These are phyloP conservation scores for Cladosporium halotolerans DNA, from an alignment of 2,329 filamentous ascomycete genomes.

Conservation along the genomic window DNA sequence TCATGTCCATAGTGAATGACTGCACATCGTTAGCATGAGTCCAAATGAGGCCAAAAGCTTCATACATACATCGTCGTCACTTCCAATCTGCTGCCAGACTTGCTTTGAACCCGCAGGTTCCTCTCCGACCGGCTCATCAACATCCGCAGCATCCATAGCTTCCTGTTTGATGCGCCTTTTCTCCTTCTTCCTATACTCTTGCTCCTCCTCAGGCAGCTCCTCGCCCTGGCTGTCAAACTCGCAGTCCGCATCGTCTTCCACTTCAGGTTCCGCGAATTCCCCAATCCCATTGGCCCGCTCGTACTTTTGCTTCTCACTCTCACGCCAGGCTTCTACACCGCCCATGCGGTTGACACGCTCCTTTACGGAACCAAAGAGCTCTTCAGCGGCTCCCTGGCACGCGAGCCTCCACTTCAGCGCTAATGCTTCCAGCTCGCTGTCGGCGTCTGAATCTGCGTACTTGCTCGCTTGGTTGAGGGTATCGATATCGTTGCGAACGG, in stretches of 20 bases:
- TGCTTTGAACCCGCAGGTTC: constrained; percentile 30
- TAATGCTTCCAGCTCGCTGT: constrained; percentile 51
- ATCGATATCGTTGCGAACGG: constrained; percentile 44
- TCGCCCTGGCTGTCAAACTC: constrained; percentile 30
- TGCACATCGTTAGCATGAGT: constrained; percentile 23
- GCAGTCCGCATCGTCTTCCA: constrained; percentile 32
- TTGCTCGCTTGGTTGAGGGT: constrained; percentile 47
- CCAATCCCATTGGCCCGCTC: constrained; percentile 24
- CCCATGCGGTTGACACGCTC: constrained; percentile 59
- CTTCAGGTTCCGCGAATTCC: constrained; percentile 29
- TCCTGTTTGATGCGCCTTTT: constrained; percentile 45
- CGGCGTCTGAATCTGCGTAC: constrained; percentile 41
- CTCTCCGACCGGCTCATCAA: constrained; percentile 27
- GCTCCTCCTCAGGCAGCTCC: constrained; percentile 33
- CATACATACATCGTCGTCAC: constrained; percentile 37
- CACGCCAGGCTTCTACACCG: constrained; percentile 49
- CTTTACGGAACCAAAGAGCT: constrained; percentile 56
- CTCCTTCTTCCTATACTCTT: constrained; percentile 41
- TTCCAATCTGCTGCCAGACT: constrained; percentile 28
- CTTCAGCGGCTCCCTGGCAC: constrained; percentile 59
- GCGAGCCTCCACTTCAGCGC: constrained; percentile 56
- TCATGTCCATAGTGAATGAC: constrained; percentile 64
- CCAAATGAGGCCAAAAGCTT: neutral
- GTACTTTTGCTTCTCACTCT: constrained; percentile 31
- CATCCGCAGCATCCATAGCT: constrained; percentile 34